A percentile compares a stretch with the other conserved stretches of the same genome.
phyloP scores from a whole-genome alignment of 306 rosid species.

The Quercus variabilis region DNA sequence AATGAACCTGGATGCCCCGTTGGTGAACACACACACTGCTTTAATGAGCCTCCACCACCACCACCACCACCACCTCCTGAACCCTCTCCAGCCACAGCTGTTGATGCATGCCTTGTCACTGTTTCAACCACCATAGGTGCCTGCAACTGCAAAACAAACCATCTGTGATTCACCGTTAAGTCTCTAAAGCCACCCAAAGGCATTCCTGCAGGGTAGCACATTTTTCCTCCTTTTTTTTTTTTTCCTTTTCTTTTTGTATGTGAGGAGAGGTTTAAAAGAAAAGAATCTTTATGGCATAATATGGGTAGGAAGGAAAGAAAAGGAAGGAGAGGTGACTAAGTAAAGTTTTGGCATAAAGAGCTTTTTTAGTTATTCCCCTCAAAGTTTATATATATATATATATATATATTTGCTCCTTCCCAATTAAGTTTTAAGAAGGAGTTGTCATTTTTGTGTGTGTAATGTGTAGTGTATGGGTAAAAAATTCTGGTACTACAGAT shows the following conservation, averaged over 20 bases:
- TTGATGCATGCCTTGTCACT: constrained; percentile 20
- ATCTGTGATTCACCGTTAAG: constrained; percentile 22
- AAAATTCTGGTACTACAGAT: no score
- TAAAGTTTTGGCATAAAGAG: constrained; percentile 30
- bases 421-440: background rate
- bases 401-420: background rate
- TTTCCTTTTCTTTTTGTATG: constrained; percentile 3
- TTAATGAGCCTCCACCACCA: background rate
- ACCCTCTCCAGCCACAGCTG: constrained; percentile 10
- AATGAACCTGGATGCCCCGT: constrained; percentile 82
- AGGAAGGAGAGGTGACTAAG: constrained; percentile 32
- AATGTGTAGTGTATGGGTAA: background rate
- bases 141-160: constrained; percentile 28
- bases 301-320: constrained; percentile 32
- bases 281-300: constrained; percentile 32
- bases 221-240: constrained; percentile 13
- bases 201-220: constrained; percentile 52
- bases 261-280: constrained; percentile 28
- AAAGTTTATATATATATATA: background rate
- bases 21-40: constrained; percentile 72
- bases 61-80: background rate
- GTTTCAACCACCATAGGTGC: constrained; percentile 7
- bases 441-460: background rate
- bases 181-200: constrained; percentile 29
- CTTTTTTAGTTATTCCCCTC: constrained; percentile 38